A percentile compares a stretch with the other conserved stretches of the same genome.
These are phyloP conservation scores for Jimgerdemannia lactiflua DNA, from an alignment of 192 early-diverging fungal species.

Conservation along the genomic window DNA sequence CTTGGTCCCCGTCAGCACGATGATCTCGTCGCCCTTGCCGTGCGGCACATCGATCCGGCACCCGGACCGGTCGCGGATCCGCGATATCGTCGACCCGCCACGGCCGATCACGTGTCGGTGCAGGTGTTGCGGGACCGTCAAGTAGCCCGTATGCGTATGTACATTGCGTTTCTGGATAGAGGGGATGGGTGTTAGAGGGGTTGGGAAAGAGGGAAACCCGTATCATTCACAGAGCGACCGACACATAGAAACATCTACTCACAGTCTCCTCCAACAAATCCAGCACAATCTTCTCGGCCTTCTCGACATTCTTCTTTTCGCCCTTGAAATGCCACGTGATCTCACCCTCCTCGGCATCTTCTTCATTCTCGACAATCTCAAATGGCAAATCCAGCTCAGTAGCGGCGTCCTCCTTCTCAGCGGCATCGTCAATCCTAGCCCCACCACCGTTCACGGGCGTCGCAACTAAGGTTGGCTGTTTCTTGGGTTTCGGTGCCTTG, in stretches of 20 bases:
- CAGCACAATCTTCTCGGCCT: slow-evolving; percentile 30
- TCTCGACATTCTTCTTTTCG: slow-evolving; percentile 44
- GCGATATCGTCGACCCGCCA: slow-evolving; percentile 64
- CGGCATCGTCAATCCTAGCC: slow-evolving; percentile 39
- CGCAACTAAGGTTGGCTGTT: background rate
- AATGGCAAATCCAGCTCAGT: slow-evolving; percentile 20
- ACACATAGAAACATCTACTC: slow-evolving; percentile 4
- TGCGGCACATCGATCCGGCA: slow-evolving; percentile 64
- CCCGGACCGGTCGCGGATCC: slow-evolving; percentile 63
- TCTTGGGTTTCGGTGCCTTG: slow-evolving; percentile 4
- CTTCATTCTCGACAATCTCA: slow-evolving; percentile 26
- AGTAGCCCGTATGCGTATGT: slow-evolving; percentile 34
- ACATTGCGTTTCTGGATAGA: background rate
- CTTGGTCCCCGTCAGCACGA: slow-evolving; percentile 53
- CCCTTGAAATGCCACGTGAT: slow-evolving; percentile 53
- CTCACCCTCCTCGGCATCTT: slow-evolving; percentile 18
- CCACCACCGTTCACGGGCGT: slow-evolving; percentile 16
- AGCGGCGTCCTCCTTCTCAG: slow-evolving; percentile 22
- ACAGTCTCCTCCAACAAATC: slow-evolving; percentile 20
- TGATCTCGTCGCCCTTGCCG: slow-evolving; percentile 31
- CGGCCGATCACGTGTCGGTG: slow-evolving; percentile 77
- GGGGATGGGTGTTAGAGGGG: background rate
- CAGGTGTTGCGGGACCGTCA: slow-evolving; percentile 41
- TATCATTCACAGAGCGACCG: background rate
- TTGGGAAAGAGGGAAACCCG: background rate